Conservation (phyloP, 2,329 filamentous ascomycete genomes). For the Ascochyta rabiei region DNA sequence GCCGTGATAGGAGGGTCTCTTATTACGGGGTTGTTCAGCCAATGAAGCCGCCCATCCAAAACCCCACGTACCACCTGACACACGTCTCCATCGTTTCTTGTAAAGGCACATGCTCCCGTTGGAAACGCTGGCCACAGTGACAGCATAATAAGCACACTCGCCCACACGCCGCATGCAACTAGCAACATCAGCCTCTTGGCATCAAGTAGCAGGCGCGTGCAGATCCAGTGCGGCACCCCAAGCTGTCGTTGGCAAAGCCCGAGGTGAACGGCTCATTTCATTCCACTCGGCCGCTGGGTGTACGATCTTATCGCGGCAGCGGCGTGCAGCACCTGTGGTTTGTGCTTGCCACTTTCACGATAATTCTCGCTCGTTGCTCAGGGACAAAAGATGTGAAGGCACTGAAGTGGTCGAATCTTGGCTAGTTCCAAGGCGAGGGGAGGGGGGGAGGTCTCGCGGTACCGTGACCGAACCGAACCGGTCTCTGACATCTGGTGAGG, state of each 20-base stretch:
- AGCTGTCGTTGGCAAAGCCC: slow-evolving; percentile 6
- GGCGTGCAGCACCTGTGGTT: not conserved
- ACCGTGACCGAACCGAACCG: not conserved
- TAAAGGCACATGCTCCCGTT: not conserved
- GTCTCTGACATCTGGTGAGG: not conserved
- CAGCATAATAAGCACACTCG: not conserved
- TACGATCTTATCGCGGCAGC: not conserved
- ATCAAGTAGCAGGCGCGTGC: slow-evolving; percentile 5
- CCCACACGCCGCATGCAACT: not conserved
- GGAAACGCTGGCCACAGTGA: not conserved
- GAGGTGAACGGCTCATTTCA: not conserved
- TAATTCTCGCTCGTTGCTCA: not conserved
- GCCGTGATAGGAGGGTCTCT: not conserved
- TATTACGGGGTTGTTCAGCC: not conserved
- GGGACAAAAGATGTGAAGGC: not conserved
- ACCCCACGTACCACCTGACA: not conserved
- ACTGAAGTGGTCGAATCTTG: not conserved
- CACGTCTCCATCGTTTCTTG: not conserved
- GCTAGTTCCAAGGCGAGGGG: not conserved
- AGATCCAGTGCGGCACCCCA: not conserved
- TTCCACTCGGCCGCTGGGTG: not conserved
- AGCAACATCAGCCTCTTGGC: not conserved
- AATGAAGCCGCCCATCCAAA: too few species aligned
- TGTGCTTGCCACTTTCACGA: not conserved
- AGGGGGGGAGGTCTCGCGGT: not conserved